Base-by-base conservation (phyloP, 2,329 filamentous ascomycete species). In the Colletotrichum lini region DNA sequence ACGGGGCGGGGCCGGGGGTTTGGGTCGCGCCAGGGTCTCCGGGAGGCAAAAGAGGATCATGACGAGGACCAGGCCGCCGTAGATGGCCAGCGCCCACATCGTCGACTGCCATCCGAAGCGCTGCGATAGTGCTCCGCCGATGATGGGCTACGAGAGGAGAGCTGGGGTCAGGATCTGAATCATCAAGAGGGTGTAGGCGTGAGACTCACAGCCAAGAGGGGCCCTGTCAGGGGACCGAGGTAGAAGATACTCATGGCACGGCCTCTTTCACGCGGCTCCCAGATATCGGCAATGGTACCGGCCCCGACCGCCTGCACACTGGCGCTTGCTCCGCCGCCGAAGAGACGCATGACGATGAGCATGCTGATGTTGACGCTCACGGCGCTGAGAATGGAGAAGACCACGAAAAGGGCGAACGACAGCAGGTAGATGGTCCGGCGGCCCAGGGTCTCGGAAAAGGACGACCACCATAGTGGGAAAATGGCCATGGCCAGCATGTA, bases 401-500 rank as follows among this genome's bases (percentile, higher is more conserved):
- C 73, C 65, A 91, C 83, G 77, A 94, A 95, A 16, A 96, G 83
- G 26, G 86, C 79, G 79, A 96, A 96, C 0, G 93, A 95, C 44
- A 88, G 82, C 42, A 97, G 81, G 78, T 96, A 96, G 75, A 97
- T 92, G n/a, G 90, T 91, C 26, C 94, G 89, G 50, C 94, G 89
- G 15, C 94, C 94, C 1, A 90, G 81, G 1, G 85, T 85, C 76
- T 96, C 94, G 10, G 92, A 94, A 77, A 96, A 95, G 1, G 91
- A 92, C 1, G 92, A 94, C 93, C 93, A 96, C 94, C 94, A 96
- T 0, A 97, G 85, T 0, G 94, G 94, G 75, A 95, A 96, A 54
- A 96, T 94, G 66, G 91, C 89, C 93, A 96, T 94, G 75, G 89
- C 85, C 5, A 96, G 85, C 93, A 96, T 94, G 79, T 95, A 96